phyloP scores from a whole-genome alignment of 305 asterid species.

The Solanum aculeatissimum region DNA sequence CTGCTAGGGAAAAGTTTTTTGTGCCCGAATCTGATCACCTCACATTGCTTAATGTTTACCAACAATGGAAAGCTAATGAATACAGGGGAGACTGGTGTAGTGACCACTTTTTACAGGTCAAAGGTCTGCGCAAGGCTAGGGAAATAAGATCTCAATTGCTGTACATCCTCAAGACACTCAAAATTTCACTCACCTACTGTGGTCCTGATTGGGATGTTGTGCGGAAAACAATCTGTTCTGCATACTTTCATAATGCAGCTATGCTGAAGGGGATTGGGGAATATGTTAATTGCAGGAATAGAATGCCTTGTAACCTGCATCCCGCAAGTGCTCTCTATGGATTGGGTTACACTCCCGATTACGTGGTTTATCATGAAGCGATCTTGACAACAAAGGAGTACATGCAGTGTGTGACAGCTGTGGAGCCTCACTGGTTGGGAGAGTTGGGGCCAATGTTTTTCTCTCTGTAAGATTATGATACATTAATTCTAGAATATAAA shows the following conservation, averaged over 20 bases:
- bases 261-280: conserved; percentile 70
- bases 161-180: conserved; percentile 58
- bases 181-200: conserved; percentile 60
- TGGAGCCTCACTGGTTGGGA: conserved; percentile 88
- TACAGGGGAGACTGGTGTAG: conserved; percentile 90
- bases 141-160: conserved; percentile 78
- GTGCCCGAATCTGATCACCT: conserved; percentile 94
- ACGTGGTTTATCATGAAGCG: conserved; percentile 79
- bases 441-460: conserved; percentile 92
- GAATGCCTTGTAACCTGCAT: conserved; percentile 89
- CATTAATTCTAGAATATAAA: conserved; percentile 59
- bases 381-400: conserved; percentile 71
- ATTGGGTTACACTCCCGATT: conserved; percentile 75
- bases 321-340: conserved; percentile 86
- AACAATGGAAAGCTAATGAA: conserved; percentile 82
- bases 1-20: conserved; percentile 91
- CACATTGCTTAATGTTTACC: conserved; percentile 82
- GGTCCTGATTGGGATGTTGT: conserved; percentile 82
- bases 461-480: conserved; percentile 69
- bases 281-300: conserved; percentile 76
- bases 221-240: conserved; percentile 72
- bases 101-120: conserved; percentile 81
- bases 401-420: conserved; percentile 86
- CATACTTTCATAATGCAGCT: conserved; percentile 82
- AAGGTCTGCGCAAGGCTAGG: conserved; percentile 74